A percentile compares a stretch with the other conserved stretches of the same genome.
These are phyloP conservation scores for Metschnikowia picachoensis DNA, from an alignment of 805 yeast species.

Conservation along the genomic window DNA sequence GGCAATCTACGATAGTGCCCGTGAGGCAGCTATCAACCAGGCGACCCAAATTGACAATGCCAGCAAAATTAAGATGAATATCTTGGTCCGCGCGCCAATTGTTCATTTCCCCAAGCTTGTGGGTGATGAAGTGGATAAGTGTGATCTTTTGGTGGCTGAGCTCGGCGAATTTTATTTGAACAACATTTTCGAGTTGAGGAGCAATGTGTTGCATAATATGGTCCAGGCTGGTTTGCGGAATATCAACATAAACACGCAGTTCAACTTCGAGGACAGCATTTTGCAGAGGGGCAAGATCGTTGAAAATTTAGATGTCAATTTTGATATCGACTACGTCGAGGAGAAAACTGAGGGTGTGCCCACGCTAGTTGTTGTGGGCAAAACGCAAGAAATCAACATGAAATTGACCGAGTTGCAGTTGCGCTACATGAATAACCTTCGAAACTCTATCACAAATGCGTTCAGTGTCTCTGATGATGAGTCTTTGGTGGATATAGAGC, in stretches of 20 bases:
- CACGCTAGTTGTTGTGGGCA: constrained; percentile 49
- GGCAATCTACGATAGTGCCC: constrained; percentile 79
- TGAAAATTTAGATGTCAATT: constrained; percentile 57
- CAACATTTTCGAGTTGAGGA: constrained; percentile 48
- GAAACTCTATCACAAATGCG: constrained; percentile 52
- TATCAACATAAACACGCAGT: constrained; percentile 60
- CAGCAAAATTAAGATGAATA: constrained; percentile 62
- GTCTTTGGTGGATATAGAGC: constrained; percentile 48
- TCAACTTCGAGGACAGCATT: constrained; percentile 43
- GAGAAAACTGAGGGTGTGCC: constrained; percentile 39
- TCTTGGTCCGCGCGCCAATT: constrained; percentile 76
- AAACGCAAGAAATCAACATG: constrained; percentile 59
- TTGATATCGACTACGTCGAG: constrained; percentile 56
- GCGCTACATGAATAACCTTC: constrained; percentile 50
- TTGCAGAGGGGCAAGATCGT: constrained; percentile 61
- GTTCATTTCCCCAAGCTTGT: constrained; percentile 67
- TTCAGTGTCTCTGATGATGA: constrained; percentile 41
- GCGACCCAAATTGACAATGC: constrained; percentile 62
- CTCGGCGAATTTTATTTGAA: constrained; percentile 78
- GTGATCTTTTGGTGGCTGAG: constrained; percentile 64
- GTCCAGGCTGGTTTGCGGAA: constrained; percentile 70
- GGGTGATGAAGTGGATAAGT: constrained; percentile 34
- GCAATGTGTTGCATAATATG: constrained; percentile 41
- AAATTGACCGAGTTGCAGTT: constrained; percentile 72
- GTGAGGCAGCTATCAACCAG: constrained; percentile 84